A percentile compares a stretch with the other conserved stretches of the same genome.
These are phyloP conservation scores for Mallotus repandus DNA, from an alignment of 441 rosid species.

Conservation along the genomic window DNA sequence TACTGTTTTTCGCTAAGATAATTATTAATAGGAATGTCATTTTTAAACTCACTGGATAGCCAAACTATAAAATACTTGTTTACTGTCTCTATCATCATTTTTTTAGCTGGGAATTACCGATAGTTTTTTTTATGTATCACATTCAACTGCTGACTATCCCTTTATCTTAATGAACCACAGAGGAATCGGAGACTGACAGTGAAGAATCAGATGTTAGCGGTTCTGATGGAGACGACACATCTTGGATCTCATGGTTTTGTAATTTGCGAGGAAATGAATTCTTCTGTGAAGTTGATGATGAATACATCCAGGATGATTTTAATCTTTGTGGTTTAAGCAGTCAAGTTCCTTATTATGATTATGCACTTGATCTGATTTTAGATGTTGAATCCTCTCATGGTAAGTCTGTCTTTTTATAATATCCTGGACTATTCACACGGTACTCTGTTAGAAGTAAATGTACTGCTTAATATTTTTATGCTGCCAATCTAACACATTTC, in stretches of 20 bases:
- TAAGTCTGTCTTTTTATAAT: conserved; percentile 21
- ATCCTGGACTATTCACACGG: too few relatives aligned
- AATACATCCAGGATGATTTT: conserved; percentile 91
- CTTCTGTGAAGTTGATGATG: conserved; percentile 95
- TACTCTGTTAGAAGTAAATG: too few relatives aligned
- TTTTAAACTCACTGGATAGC: too few relatives aligned
- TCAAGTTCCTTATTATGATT: conserved; percentile 93
- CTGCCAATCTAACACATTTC: not conserved
- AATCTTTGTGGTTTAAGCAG: conserved; percentile 93
- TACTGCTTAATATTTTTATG: conserved; percentile 11
- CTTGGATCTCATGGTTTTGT: conserved; percentile 99
- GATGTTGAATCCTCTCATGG: conserved; percentile 94
- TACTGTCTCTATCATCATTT: too few relatives aligned
- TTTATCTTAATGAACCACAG: conserved; percentile 27
- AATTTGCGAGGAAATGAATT: conserved; percentile 89
- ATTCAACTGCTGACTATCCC: too few relatives aligned
- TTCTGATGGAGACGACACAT: conserved; percentile 87
- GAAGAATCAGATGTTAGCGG: conserved; percentile 86
- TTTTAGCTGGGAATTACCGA: too few relatives aligned
- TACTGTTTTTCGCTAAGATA: too few relatives aligned
- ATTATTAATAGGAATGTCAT: too few relatives aligned
- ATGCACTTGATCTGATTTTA: conserved; percentile 84
- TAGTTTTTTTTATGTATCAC: too few relatives aligned
- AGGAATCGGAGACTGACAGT: conserved; percentile 72
- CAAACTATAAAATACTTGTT: too few relatives aligned